Base-by-base conservation (phyloP, 805 yeast genomes). In the Cyberlindnera samutprakarnensis region DNA sequence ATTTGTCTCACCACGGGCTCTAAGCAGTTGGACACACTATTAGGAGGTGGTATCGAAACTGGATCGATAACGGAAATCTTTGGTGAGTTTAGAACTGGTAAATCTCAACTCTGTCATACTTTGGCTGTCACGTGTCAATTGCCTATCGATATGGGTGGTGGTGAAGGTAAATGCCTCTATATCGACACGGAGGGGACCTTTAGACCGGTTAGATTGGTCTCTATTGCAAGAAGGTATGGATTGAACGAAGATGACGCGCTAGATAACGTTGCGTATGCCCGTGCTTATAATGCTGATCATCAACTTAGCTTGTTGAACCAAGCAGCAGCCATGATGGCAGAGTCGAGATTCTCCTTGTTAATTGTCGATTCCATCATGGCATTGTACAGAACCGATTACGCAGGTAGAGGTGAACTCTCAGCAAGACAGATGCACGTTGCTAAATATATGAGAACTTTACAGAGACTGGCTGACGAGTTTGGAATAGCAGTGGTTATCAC, bases 361-460 rank as follows among this genome's bases (percentile, higher is more conserved):
- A 81, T 92, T 40, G 96, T 92, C n/a, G 98, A 92, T 59, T 86
- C 96, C 9, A 84, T 92, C 39, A 92, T 94, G 96, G 94, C 96
- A 1, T 66, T 88, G 25, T 88, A 88, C 58, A 73, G 98, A 57
- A 87, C 97, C 1, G 98, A 92, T 61, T 92, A 75, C 54, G 70
- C 87, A 14, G 98, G 98, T 20, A 72, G 98, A 57, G 98, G 96
- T 21, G 98, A 92, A 57, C 68, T 92, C 42, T 79, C 94, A 47
- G 95, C 96, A 4, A 71, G 98, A 46, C 98, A 92, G 61, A 75
- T 78, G 64, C 96, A 86, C 51, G 88, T 92, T 35, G 96, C 96
- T 19, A 81, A 79, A 57, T 87, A 81, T 51, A 78, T 92, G 88
- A 71, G 97, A 47, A 78, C 83, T 14, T 69, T 92, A 39, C 97